A percentile compares a stretch with the other conserved stretches of the same genome.
Conservation (phyloP, 805 yeast genomes). For the Yarrowia osloensis region DNA sequence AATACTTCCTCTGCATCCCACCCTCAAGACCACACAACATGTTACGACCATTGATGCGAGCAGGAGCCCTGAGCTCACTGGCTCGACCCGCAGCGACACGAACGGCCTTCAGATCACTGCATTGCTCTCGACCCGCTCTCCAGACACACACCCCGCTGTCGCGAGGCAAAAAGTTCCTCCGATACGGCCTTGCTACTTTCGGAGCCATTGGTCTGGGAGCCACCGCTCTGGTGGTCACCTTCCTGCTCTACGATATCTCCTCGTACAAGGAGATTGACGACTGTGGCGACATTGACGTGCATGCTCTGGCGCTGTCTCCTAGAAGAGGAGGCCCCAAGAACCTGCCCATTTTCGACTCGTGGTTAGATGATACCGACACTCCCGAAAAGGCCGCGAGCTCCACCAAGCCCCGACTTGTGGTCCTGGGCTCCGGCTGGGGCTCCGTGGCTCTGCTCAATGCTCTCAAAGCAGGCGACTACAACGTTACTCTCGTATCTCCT, state of each 20-base stretch:
- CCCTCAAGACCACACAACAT: too few relatives aligned
- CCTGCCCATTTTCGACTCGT: slow-evolving; percentile 58
- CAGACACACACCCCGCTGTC: neutral
- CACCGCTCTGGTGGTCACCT: slow-evolving; percentile 45
- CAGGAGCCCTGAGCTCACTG: neutral
- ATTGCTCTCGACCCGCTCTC: neutral
- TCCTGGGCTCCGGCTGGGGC: slow-evolving; percentile 74
- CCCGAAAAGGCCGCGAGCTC: slow-evolving; percentile 38
- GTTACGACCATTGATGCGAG: slow-evolving; percentile 3
- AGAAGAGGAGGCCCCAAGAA: slow-evolving; percentile 70
- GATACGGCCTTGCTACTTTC: slow-evolving; percentile 15
- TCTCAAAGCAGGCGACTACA: slow-evolving; percentile 56
- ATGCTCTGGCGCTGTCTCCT: slow-evolving; percentile 57
- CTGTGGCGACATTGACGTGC: slow-evolving; percentile 46
- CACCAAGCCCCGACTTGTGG: slow-evolving; percentile 55
- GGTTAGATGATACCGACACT: slow-evolving; percentile 59
- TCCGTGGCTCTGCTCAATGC: slow-evolving; percentile 59
- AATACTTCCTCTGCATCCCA: neutral
- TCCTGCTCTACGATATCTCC: slow-evolving; percentile 54
- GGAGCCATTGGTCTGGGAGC: slow-evolving; percentile 34
- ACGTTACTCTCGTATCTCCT: slow-evolving; percentile 67
- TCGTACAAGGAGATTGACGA: slow-evolving; percentile 42
- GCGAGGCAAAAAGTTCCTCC: neutral
- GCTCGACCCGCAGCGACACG: neutral
- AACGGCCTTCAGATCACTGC: neutral